Evolutionary conservation across 129 eudicot species (phyloP).

Genomic region (Scalesia atractyloides): DNA sequence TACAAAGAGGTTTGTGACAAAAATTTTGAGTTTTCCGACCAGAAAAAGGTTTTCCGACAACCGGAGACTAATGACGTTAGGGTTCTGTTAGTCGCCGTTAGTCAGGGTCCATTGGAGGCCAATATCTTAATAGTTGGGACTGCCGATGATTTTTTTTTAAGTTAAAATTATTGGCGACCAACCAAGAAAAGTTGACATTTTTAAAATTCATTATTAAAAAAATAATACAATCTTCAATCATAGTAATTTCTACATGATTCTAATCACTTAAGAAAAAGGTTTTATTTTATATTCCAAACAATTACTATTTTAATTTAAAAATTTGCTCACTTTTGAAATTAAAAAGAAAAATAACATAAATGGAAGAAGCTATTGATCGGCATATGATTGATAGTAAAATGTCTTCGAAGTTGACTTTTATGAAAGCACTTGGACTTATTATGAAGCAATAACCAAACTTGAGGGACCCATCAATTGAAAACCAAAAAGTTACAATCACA

Average conservation of each 20-base stretch:
- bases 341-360: not conserved
- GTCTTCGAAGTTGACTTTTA: constrained; percentile 31
- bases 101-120: too few species aligned
- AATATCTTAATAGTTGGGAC: too few species aligned
- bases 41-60: too few species aligned
- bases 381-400: constrained; percentile 26
- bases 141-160: too few species aligned
- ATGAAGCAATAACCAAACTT: constrained; percentile 23
- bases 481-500: constrained; percentile 10
- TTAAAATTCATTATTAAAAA: too few species aligned
- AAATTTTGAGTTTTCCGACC: too few species aligned
- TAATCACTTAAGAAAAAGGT: too few species aligned
- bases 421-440: constrained; percentile 17
- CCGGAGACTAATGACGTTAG: too few species aligned
- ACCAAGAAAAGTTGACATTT: too few species aligned
- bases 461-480: constrained; percentile 32
- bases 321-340: not conserved
- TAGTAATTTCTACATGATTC: not conserved
- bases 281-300: not conserved
- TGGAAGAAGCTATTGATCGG: constrained; percentile 14
- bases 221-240: not conserved
- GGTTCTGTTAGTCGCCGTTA: too few species aligned
- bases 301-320: not conserved
- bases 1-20: too few species aligned
- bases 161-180: too few species aligned